These are phyloP conservation scores for Conringia planisiliqua DNA, from an alignment of 345 rosid genomes.

Conservation along the genomic window DNA sequence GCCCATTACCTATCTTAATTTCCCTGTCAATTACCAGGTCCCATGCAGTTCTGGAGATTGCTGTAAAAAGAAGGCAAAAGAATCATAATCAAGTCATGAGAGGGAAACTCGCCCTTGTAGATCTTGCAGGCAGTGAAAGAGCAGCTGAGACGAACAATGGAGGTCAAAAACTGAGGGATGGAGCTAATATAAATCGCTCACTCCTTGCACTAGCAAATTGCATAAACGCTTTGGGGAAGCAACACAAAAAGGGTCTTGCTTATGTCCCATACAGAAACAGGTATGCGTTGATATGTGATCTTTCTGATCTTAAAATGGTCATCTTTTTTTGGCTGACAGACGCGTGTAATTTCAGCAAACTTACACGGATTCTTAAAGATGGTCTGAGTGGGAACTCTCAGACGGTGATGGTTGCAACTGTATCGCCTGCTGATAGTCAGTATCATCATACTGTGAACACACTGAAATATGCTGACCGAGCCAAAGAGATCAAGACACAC, in stretches of 20 bases:
- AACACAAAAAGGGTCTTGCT: constrained; percentile 95
- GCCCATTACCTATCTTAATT: background rate
- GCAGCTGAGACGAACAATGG: constrained; percentile 91
- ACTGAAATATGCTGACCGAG: constrained; percentile 95
- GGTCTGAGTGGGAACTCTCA: constrained; percentile 98
- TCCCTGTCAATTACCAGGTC: constrained; percentile 51
- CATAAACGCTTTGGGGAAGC: constrained; percentile 91
- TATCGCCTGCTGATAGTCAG: constrained; percentile 41
- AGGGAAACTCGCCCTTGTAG: constrained; percentile 97
- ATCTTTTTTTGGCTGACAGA: constrained; percentile 1
- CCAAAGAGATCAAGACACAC: constrained; percentile 94
- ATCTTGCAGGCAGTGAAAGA: constrained; percentile 98
- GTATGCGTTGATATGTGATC: constrained; percentile 32
- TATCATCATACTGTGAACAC: constrained; percentile 75
- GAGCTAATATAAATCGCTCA: constrained; percentile 89
- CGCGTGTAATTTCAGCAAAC: constrained; percentile 39
- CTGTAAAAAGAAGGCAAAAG: constrained; percentile 74
- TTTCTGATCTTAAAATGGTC: background rate
- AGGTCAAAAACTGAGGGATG: constrained; percentile 93
- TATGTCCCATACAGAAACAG: constrained; percentile 97
- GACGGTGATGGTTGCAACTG: constrained; percentile 89
- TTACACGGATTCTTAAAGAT: constrained; percentile 95
- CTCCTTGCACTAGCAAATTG: constrained; percentile 96
- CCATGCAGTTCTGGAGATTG: constrained; percentile 89
- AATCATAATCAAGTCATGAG: constrained; percentile 70